Evolutionary conservation across 1,284 basidiomycete species (phyloP).

Genomic region (Puccinia hordei): DNA sequence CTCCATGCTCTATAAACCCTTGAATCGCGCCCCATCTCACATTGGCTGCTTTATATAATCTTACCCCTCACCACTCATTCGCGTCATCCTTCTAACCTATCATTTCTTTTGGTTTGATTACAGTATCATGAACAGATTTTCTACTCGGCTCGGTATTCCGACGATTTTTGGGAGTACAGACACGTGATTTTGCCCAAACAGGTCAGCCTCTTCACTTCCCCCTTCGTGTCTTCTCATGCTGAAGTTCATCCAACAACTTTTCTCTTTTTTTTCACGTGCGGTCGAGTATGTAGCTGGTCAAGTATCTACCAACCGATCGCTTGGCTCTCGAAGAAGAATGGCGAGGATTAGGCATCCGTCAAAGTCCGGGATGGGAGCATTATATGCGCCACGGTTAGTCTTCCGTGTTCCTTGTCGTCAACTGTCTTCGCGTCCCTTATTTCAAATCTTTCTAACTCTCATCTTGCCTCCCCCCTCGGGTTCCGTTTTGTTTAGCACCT

Average conservation of each 20-base stretch:
- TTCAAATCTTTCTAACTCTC: background rate
- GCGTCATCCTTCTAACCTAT: background rate
- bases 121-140: constrained; percentile 52
- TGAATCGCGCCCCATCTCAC: background rate
- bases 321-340: constrained; percentile 52
- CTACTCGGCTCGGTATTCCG: constrained; percentile 52
- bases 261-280: constrained; percentile 6
- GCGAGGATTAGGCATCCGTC: constrained; percentile 52
- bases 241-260: background rate
- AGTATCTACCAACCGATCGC: constrained; percentile 52
- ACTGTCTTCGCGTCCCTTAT: background rate
- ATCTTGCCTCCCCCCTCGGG: background rate
- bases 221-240: background rate
- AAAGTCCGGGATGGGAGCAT: constrained; percentile 51
- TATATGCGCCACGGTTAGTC: constrained; percentile 44
- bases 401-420: background rate
- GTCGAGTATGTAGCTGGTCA: constrained; percentile 44
- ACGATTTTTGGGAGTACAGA: constrained; percentile 51
- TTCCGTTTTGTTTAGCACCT: constrained; percentile 28
- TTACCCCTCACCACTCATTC: background rate
- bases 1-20: background rate
- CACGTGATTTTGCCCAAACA: constrained; percentile 53
- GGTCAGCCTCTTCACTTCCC: constrained; percentile 15
- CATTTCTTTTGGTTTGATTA: background rate
- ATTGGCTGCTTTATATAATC: too few relatives aligned